These are phyloP conservation scores for Berberis vulgaris DNA, from an alignment of 164 flowering plant species.

Conservation along the genomic window DNA sequence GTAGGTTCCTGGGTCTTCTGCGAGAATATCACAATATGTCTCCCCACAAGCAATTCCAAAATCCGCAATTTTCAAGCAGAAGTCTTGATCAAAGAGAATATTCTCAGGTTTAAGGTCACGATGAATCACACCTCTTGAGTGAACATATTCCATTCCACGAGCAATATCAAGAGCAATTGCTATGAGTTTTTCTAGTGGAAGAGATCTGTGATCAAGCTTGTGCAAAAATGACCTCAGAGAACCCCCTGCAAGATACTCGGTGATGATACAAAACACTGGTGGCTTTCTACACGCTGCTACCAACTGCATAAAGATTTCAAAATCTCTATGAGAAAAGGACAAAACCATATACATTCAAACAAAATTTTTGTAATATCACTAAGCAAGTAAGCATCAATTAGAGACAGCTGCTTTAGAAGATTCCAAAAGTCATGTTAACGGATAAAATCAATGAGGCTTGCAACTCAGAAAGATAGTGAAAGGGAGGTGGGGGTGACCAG, in stretches of 20 bases:
- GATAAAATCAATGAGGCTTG: too few relatives aligned
- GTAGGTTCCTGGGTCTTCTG: constrained; percentile 86
- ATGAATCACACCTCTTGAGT: constrained; percentile 84
- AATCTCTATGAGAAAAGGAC: neutral
- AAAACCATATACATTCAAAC: neutral
- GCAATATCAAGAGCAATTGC: constrained; percentile 71
- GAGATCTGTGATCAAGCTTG: constrained; percentile 52
- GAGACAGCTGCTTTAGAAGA: too few relatives aligned
- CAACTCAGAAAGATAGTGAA: too few relatives aligned
- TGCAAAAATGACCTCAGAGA: constrained; percentile 77
- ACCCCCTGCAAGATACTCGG: constrained; percentile 78
- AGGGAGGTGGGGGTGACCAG: too few relatives aligned
- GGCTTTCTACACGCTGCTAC: constrained; percentile 73
- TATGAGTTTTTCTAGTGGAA: constrained; percentile 49
- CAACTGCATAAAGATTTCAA: constrained; percentile 39
- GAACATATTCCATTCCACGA: constrained; percentile 86
- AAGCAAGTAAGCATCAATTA: too few relatives aligned
- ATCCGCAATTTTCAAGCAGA: constrained; percentile 72
- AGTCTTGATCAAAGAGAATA: constrained; percentile 59
- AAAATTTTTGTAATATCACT: neutral
- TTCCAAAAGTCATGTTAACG: too few relatives aligned
- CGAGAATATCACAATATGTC: constrained; percentile 56
- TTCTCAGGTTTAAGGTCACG: constrained; percentile 86
- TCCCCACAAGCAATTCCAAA: constrained; percentile 92
- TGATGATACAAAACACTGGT: constrained; percentile 68